A percentile compares a stretch with the other conserved stretches of the same genome.
phyloP scores from a whole-genome alignment of 768 basidiomycete genomes.

The Naganishia friedmannii region DNA sequence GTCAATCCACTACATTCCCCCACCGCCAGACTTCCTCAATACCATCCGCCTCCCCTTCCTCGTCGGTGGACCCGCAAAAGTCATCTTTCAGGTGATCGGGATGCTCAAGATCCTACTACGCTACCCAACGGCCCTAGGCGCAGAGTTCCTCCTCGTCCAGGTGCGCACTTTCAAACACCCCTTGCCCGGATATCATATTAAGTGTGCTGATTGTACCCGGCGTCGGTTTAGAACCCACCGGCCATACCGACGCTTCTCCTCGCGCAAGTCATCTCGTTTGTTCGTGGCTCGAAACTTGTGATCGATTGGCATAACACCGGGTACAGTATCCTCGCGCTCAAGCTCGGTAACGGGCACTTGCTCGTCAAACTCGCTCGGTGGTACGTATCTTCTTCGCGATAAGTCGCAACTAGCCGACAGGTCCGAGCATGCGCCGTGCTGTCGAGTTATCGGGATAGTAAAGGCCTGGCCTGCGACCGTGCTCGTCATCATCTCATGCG shows the following conservation, averaged over 20 bases:
- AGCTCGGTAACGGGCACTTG: constrained; percentile 65
- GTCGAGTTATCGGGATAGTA: no score
- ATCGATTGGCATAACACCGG: constrained; percentile 99
- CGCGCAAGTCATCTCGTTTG: constrained; percentile 67
- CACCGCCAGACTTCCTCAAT: constrained; percentile 61
- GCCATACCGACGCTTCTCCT: constrained; percentile 88
- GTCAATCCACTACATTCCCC: constrained; percentile 65
- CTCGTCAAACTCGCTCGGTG: constrained; percentile 72
- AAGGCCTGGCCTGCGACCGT: no score
- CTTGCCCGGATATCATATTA: no score
- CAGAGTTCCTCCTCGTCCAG: constrained; percentile 71
- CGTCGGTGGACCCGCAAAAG: constrained; percentile 69
- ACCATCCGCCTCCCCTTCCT: constrained; percentile 66
- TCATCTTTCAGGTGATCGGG: constrained; percentile 64
- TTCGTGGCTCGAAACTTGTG: constrained; percentile 78
- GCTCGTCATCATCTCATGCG: no score
- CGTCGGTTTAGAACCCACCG: constrained; percentile 98
- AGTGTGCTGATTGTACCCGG: no score
- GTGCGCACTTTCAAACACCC: constrained; percentile 55
- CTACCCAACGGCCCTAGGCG: constrained; percentile 67
- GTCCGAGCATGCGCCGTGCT: no score
- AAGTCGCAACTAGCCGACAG: no score
- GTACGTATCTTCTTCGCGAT: no score
- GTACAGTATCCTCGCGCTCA: constrained; percentile 83
- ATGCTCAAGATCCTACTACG: constrained; percentile 66